Evolutionary conservation across 208 protist genomes (phyloP).

Genomic region (Spongospora subterranea): DNA sequence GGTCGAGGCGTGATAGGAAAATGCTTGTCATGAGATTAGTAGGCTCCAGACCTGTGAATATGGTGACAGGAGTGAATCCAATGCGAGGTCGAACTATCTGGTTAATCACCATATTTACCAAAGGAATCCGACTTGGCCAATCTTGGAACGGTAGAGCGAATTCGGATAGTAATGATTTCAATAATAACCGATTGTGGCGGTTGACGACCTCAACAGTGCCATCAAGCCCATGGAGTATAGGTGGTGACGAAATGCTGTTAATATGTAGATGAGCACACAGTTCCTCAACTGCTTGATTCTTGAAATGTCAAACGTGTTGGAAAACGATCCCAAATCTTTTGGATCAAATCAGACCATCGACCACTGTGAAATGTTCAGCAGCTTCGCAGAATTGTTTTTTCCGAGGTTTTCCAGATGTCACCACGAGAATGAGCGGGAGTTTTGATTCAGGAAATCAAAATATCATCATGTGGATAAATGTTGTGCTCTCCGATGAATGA

Average conservation of each 20-base stretch:
- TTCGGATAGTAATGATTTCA: not conserved
- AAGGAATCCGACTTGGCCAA: not conserved
- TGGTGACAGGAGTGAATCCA: not conserved
- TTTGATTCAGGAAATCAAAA: too few relatives aligned
- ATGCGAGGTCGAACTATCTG: not conserved
- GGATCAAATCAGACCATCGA: too few relatives aligned
- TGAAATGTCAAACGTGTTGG: too few relatives aligned
- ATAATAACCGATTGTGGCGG: not conserved
- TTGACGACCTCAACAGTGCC: not conserved
- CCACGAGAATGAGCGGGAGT: too few relatives aligned
- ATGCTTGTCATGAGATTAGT: too few relatives aligned
- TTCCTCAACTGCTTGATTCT: not conserved
- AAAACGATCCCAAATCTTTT: too few relatives aligned
- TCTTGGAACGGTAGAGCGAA: not conserved
- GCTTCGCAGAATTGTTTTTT: too few relatives aligned
- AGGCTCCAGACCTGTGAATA: not conserved
- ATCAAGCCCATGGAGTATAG: not conserved
- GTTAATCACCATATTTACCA: not conserved
- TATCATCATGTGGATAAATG: too few relatives aligned
- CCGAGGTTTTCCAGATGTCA: too few relatives aligned
- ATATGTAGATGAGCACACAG: not conserved
- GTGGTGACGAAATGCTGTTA: not conserved
- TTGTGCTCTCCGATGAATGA: too few relatives aligned
- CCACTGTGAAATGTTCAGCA: too few relatives aligned
- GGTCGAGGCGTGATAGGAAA: too few relatives aligned